These are phyloP conservation scores for Pichia sp. DNA, from an alignment of 1,139 yeast genomes.

Conservation along the genomic window DNA sequence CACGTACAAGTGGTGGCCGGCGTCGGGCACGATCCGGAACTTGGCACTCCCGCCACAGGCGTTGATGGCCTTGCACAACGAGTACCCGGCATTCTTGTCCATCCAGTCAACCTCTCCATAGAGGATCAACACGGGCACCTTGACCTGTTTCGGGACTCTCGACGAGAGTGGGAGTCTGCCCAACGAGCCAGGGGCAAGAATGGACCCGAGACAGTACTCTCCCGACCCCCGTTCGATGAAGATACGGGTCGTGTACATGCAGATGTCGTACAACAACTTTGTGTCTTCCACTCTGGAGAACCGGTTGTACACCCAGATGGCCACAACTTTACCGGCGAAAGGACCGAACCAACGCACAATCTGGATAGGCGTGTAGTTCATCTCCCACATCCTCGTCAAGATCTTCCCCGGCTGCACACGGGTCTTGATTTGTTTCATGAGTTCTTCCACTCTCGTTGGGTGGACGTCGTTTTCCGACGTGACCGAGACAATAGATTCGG, in stretches of 20 bases:
- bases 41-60: conserved; percentile 24
- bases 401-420: conserved; percentile 39
- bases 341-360: conserved; percentile 48
- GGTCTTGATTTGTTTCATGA: conserved; percentile 17
- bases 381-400: conserved; percentile 40
- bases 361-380: conserved; percentile 45
- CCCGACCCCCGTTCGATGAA: conserved; percentile 38
- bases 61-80: conserved; percentile 44
- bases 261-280: conserved; percentile 40
- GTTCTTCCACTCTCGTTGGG: conserved; percentile 13
- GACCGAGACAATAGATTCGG: conserved; percentile 18
- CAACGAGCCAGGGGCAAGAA: conserved; percentile 57
- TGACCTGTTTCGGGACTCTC: conserved; percentile 43
- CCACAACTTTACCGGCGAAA: conserved; percentile 44
- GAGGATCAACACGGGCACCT: conserved; percentile 45
- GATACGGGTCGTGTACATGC: conserved; percentile 42
- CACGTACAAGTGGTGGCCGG: conserved; percentile 78
- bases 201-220: conserved; percentile 38
- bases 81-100: conserved; percentile 71
- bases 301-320: conserved; percentile 43
- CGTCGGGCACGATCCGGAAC: conserved; percentile 48
- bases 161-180: conserved; percentile 76
- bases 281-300: conserved; percentile 44
- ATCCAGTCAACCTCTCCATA: conserved; percentile 89
- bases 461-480: conserved; percentile 6